Percentiles rank a stretch among this genome's conserved stretches.
phyloP scores from a whole-genome alignment of 2,329 filamentous ascomycete genomes.

The Epicoccum nigrum region DNA sequence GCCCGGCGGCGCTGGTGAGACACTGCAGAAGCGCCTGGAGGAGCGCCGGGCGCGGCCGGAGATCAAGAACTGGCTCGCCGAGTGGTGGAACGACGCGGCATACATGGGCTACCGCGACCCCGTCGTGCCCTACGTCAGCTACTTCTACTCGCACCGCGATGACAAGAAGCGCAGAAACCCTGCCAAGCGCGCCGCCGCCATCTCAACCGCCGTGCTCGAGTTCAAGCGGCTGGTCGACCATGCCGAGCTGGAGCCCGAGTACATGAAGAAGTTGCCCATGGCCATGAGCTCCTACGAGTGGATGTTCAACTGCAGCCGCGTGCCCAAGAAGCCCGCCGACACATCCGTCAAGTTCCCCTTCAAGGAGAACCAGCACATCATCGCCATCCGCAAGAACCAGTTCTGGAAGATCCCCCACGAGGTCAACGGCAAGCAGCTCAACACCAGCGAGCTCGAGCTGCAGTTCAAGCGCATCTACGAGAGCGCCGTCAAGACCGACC shows the following conservation, averaged over 20 bases:
- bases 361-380: constrained; percentile 81
- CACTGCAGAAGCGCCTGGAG: constrained; percentile 85
- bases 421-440: constrained; percentile 82
- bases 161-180: constrained; percentile 87
- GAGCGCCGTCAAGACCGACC: constrained; percentile 71
- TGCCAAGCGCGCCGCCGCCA: constrained; percentile 88
- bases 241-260: constrained; percentile 88
- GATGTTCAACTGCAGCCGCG: constrained; percentile 96
- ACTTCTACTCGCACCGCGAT: constrained; percentile 98
- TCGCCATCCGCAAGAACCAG: constrained; percentile 92
- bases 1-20: constrained; percentile 81
- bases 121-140: constrained; percentile 96
- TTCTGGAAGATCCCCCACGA: constrained; percentile 93
- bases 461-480: constrained; percentile 88
- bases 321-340: constrained; percentile 82
- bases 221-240: constrained; percentile 93
- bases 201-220: constrained; percentile 82
- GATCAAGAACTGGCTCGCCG: constrained; percentile 89
- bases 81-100: constrained; percentile 97
- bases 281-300: constrained; percentile 98
- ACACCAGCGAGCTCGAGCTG: constrained; percentile 84
- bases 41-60: constrained; percentile 80
- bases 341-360: constrained; percentile 80
- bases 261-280: constrained; percentile 97
- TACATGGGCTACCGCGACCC: constrained; percentile 95